Base-by-base conservation (phyloP, 306 rosid genomes). In the Lagenaria siceraria region DNA sequence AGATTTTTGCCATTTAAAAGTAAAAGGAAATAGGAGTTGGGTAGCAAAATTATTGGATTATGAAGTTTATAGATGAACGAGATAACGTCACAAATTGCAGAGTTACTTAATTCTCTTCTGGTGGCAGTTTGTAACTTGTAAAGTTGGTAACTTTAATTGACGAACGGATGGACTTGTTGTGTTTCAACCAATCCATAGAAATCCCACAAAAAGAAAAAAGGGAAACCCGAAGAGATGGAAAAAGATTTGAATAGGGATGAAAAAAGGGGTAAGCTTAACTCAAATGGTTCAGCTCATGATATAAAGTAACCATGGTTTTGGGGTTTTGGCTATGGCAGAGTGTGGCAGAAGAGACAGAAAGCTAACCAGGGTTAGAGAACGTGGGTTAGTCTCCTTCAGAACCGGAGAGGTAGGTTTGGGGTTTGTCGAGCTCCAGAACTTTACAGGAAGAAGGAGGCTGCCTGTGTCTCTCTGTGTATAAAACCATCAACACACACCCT, bases 221-320 rank as follows among this genome's bases (percentile, higher is more conserved):
- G 73, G 43, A 7, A n/a, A 5, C 8, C 55, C 9, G 7, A 51
- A 4, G 55, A 51, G 55, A 51, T 51, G 54, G 54, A 38, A 18
- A 18, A 29, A 40, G 42, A 7, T 51, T 51, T 51, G 55, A 51
- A 15, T 17, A 51, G 51, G 7, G 36, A 33, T 33, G 36, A 33
- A 33, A 33, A 33, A 33, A 33, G 36, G 36, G 36, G 12, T 10
- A 27, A 27, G 33, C 54, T 6, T 29, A 35, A 65, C 48, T 35
- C 52, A 38, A 9, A 22, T 38, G 74, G 18, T 24, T 40, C 35
- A 69, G 11, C 54, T 33, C 59, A 29, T 63, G 83, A 84, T 80
- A 75, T 78, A 82, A 87, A 77, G 86, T 87, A 83, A 88, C 93
- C 91, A 77, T 85, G 88, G 90, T 88, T 87, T 53, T 11, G 68